Evolutionary conservation across 805 yeast genomes (phyloP), one percentile per base, ranked within the genome.

Genomic region (Kodamaea sagamina): DNA sequence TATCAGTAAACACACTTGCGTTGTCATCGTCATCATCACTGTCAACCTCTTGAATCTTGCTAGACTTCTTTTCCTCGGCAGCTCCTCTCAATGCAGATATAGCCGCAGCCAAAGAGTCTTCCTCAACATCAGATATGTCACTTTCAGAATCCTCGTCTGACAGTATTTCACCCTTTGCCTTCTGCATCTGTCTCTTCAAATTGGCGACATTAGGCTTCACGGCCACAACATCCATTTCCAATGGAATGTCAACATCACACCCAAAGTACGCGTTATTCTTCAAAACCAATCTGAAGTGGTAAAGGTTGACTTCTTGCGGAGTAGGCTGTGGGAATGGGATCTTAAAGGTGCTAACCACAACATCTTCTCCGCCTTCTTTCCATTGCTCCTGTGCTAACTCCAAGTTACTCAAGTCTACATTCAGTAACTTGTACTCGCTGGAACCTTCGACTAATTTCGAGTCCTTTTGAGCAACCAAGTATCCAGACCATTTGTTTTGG

Each of bases 231-330:
- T 76, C 71, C 83, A 90, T 76, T 17, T 68, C 67, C 37, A 88
- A 64, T 7, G 90, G 84, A 47, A 83, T 75, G 50, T 84, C 88
- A 17, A 88, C 61, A 59, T 92, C 97, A 13, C 79, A 66, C 4
- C 96, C 96, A 61, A 87, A 88, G 62, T 88, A 90, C 35, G 86
- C 81, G 41, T 86, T 76, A 43, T 86, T 83, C 57, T 81, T 80
- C 57, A 92, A 62, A 17, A 82, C 66, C 12, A 90, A 69, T 65
- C 89, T 77, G 72, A 87, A 87, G 50, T 79, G 82, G 57, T 67
- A 79, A 32, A 67, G 70, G 32, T 95, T 96, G 12, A 68, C 67
- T 43, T 74, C 74, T 13, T 75, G 75, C n/a, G 98, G 97, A 11
- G 95, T 81, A 35, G 95, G 89, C 38, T 81, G 74, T 6, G 83